These are phyloP conservation scores for Periconia macrospinosa DNA, from an alignment of 2,329 filamentous ascomycete genomes.

Conservation along the genomic window DNA sequence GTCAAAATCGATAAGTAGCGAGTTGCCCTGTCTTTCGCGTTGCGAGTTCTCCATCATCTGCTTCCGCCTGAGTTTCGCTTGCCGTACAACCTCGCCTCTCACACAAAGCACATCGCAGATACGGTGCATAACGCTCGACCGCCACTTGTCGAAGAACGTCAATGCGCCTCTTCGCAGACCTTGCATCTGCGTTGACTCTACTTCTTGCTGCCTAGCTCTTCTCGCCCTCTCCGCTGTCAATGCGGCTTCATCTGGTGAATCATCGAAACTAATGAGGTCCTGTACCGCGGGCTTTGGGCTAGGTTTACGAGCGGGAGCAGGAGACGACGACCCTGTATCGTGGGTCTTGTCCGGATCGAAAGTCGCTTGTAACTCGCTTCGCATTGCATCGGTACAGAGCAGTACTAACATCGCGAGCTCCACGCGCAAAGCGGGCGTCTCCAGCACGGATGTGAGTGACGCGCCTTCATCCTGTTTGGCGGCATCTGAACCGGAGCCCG, in stretches of 20 bases:
- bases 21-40: slow-evolving; percentile 22
- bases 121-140: slow-evolving; percentile 67
- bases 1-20: slow-evolving; percentile 30
- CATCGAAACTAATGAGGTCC: slow-evolving; percentile 36
- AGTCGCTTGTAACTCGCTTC: slow-evolving; percentile 29
- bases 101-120: slow-evolving; percentile 64
- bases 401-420: slow-evolving; percentile 52
- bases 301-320: slow-evolving; percentile 5
- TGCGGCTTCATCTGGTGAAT: slow-evolving; percentile 26
- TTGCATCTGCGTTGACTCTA: slow-evolving; percentile 54
- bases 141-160: slow-evolving; percentile 78
- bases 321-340: slow-evolving; percentile 11
- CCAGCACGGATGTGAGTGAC: slow-evolving; percentile 42
- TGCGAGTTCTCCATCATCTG: slow-evolving; percentile 19
- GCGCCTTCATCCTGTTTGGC: slow-evolving; percentile 26
- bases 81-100: slow-evolving; percentile 28
- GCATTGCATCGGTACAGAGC: slow-evolving; percentile 50
- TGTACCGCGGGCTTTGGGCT: slow-evolving; percentile 12
- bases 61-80: slow-evolving; percentile 38
- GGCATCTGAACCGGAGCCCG: slow-evolving; percentile 17
- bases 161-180: slow-evolving; percentile 71
- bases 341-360: slow-evolving; percentile 27
- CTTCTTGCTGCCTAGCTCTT: slow-evolving; percentile 49
- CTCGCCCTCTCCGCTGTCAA: slow-evolving; percentile 14
- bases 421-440: slow-evolving; percentile 45